Percentiles rank a stretch among this genome's conserved stretches.
Evolutionary conservation across 495 filamentous ascomycete species (phyloP).

Genomic region (Aspergillus nidulans): DNA sequence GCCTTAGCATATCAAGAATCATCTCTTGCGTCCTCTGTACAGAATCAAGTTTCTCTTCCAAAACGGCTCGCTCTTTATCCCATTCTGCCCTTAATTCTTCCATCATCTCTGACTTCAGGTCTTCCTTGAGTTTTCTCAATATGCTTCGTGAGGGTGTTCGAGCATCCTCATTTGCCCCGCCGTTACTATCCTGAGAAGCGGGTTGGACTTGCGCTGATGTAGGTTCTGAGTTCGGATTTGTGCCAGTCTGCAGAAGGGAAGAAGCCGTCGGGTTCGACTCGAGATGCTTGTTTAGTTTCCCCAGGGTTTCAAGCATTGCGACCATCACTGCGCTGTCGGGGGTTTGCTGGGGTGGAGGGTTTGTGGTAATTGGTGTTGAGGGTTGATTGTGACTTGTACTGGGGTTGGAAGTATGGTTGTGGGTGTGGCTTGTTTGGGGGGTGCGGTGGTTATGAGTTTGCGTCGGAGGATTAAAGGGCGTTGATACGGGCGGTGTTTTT

Average conservation of each 20-base stretch:
- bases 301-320: constrained; percentile 35
- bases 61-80: constrained; percentile 28
- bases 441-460: not conserved
- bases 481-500: not conserved
- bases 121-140: constrained; percentile 27
- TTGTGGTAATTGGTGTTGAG: not conserved
- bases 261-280: constrained; percentile 14
- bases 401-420: not conserved
- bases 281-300: constrained; percentile 38
- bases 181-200: not conserved
- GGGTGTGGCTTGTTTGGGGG: not conserved
- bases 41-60: constrained; percentile 38
- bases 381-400: not conserved
- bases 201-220: not conserved
- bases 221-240: not conserved
- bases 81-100: constrained; percentile 29
- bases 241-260: not conserved
- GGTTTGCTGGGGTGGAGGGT: not conserved
- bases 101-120: constrained; percentile 34
- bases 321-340: constrained; percentile 24
- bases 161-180: not conserved
- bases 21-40: constrained; percentile 43
- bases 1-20: constrained; percentile 45
- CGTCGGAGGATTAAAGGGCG: constrained; percentile 2
- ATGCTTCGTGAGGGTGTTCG: not conserved